These are phyloP conservation scores for Ophiocordyceps robertsii DNA, from an alignment of 2,329 filamentous ascomycete species.

Conservation along the genomic window DNA sequence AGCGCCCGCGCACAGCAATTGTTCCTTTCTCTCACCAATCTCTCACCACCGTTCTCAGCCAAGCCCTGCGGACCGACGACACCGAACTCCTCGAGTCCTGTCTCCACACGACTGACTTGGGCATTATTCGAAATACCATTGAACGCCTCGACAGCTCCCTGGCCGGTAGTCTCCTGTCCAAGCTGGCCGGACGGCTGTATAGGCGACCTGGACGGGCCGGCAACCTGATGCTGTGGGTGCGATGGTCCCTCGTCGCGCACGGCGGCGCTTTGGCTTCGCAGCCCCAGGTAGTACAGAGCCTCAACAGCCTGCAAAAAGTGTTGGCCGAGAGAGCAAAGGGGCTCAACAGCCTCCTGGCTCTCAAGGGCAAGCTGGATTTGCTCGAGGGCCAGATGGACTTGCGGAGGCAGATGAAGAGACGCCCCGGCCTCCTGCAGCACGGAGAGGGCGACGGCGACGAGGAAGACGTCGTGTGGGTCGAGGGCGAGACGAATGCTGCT, in stretches of 20 bases:
- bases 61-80: constrained; percentile 89
- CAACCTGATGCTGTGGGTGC: constrained; percentile 86
- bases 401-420: constrained; percentile 52
- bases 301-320: constrained; percentile 71
- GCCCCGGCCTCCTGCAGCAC: constrained; percentile 19
- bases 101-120: constrained; percentile 63
- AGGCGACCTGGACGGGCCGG: constrained; percentile 79
- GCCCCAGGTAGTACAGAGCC: constrained; percentile 65
- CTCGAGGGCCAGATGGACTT: constrained; percentile 80
- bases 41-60: constrained; percentile 81
- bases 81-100: constrained; percentile 81
- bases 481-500: constrained; percentile 56
- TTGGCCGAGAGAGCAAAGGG: constrained; percentile 76
- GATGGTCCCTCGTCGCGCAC: constrained; percentile 86
- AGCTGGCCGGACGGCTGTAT: constrained; percentile 77
- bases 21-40: constrained; percentile 61
- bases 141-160: constrained; percentile 79
- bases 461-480: constrained; percentile 74
- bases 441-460: constrained; percentile 41
- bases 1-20: constrained; percentile 33
- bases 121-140: constrained; percentile 76
- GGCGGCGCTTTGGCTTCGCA: constrained; percentile 83
- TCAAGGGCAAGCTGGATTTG: constrained; percentile 95
- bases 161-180: constrained; percentile 64
- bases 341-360: constrained; percentile 65